Conservation (phyloP, 176 grass and related monocot species). For the Triticum urartu region DNA sequence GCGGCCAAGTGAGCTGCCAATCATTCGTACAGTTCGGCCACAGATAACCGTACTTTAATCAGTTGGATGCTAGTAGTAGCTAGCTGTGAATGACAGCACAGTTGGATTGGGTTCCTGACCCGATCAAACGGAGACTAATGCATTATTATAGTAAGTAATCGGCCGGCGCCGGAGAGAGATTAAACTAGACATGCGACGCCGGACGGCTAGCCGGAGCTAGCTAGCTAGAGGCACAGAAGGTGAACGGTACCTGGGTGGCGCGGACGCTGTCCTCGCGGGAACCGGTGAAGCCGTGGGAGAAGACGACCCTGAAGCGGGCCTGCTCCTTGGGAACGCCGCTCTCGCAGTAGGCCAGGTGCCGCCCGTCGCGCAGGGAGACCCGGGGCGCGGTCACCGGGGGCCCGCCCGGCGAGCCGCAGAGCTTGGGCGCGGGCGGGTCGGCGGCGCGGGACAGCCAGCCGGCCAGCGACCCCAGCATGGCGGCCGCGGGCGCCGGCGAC, state of each 20-base stretch:
- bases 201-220: neutral
- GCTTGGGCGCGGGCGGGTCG: conserved; percentile 49
- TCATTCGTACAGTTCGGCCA: neutral
- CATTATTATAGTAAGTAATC: no score
- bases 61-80: no score
- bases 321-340: conserved; percentile 59
- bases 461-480: conserved; percentile 45
- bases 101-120: no score
- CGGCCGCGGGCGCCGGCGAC: conserved; percentile 32
- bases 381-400: conserved; percentile 64
- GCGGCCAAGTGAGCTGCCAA: neutral
- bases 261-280: conserved; percentile 58
- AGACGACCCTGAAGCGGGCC: conserved; percentile 69
- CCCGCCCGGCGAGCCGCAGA: conserved; percentile 57
- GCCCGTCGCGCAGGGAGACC: conserved; percentile 60
- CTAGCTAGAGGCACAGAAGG: no score
- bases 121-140: no score
- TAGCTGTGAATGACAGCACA: no score
- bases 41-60: no score
- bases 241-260: conserved; percentile 41
- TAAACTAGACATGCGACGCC: no score
- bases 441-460: conserved; percentile 47
- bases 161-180: no score
- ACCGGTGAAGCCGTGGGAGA: conserved; percentile 78
- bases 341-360: conserved; percentile 81